phyloP scores from a whole-genome alignment of 164 flowering plant species.

The Liriodendron chinense region DNA sequence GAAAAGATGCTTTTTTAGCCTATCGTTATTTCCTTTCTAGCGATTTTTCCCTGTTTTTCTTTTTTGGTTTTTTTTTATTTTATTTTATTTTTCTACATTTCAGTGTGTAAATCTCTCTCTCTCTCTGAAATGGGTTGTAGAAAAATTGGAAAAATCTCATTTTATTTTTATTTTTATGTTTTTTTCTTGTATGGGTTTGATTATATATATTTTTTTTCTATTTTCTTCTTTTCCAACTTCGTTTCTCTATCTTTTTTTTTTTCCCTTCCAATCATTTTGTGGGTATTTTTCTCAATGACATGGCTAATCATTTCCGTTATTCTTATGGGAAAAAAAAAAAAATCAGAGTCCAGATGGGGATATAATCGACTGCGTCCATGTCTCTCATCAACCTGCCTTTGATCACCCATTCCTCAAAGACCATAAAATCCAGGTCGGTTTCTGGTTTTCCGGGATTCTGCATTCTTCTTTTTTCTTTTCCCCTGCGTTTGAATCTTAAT shows the following conservation, averaged over 20 bases:
- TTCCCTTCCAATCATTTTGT: background rate
- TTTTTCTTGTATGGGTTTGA: background rate
- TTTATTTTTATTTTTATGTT: background rate
- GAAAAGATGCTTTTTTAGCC: background rate
- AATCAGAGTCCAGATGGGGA: constrained; percentile 97
- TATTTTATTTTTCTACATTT: background rate
- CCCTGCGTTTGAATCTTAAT: background rate
- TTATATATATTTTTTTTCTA: background rate
- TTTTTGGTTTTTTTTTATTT: background rate
- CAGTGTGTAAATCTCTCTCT: background rate
- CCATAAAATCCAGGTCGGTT: constrained; percentile 79
- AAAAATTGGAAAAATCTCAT: background rate
- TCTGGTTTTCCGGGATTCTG: background rate
- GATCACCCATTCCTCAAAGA: constrained; percentile 93
- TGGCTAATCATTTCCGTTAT: background rate
- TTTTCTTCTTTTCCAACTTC: constrained; percentile 25
- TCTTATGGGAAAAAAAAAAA: background rate
- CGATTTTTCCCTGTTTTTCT: background rate
- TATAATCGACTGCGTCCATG: constrained; percentile 78
- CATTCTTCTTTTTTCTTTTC: background rate
- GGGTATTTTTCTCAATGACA: background rate
- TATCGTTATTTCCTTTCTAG: background rate
- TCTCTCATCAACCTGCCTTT: constrained; percentile 86
- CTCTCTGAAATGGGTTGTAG: background rate
- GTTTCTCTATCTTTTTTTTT: background rate